A percentile compares a stretch with the other conserved stretches of the same genome.
phyloP scores from a whole-genome alignment of 31 red algal species.

The Endocladia muricata region DNA sequence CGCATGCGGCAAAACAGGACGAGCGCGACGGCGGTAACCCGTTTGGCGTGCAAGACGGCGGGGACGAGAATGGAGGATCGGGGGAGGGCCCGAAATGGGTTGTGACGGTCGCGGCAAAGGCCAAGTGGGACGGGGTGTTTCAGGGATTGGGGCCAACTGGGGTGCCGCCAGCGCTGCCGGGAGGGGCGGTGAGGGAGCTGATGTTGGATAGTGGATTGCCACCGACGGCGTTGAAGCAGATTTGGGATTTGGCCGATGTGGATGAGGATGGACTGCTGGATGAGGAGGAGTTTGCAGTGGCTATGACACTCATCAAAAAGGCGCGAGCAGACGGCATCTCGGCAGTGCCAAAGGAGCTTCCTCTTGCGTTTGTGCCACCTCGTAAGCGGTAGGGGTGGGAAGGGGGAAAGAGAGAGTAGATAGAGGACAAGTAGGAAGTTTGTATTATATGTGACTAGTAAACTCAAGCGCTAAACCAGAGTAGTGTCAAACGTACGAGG shows the following conservation, averaged over 20 bases:
- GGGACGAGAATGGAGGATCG: background rate
- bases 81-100: conserved; percentile 44
- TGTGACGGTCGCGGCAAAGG: conserved; percentile 43
- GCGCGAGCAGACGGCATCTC: conserved; percentile 49
- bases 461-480: no score
- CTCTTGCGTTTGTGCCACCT: conserved; percentile 24
- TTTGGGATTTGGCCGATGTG: conserved; percentile 77
- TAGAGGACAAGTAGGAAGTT: background rate
- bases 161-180: conserved; percentile 39
- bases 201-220: conserved; percentile 80
- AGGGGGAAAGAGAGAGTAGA: background rate
- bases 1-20: conserved; percentile 47
- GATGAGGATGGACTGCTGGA: conserved; percentile 62
- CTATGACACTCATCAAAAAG: conserved; percentile 68
- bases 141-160: conserved; percentile 47
- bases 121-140: conserved; percentile 78
- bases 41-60: conserved; percentile 30
- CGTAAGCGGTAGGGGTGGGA: conserved; percentile 40
- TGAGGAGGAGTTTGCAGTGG: conserved; percentile 80
- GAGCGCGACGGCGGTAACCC: conserved; percentile 66
- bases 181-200: conserved; percentile 48
- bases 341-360: conserved; percentile 55
- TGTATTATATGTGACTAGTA: no score
- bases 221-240: conserved; percentile 22
- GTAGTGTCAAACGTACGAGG: no score